A percentile compares a stretch with the other conserved stretches of the same genome.
Evolutionary conservation across 331 rosid species (phyloP).

Genomic region (Malus hybrid): DNA sequence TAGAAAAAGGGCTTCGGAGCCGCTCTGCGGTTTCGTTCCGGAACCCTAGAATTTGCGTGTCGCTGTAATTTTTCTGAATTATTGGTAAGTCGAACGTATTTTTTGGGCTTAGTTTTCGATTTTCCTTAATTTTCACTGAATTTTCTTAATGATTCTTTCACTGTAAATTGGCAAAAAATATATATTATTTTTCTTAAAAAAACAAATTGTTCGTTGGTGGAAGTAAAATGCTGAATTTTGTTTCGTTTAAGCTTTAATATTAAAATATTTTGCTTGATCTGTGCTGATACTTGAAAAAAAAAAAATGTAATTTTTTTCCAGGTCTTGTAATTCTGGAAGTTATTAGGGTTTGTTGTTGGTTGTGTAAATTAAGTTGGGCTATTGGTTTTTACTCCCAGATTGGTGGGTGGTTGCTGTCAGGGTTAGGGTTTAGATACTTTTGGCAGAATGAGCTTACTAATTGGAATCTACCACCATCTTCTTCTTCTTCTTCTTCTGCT

Average conservation of each 20-base stretch:
- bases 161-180: slow-evolving; percentile 1
- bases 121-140: slow-evolving; percentile 17
- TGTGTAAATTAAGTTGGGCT: not conserved
- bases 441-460: not conserved
- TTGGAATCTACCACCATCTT: not conserved
- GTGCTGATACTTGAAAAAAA: not conserved
- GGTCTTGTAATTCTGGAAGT: not conserved
- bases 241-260: not conserved
- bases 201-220: slow-evolving; percentile 8
- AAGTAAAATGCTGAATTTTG: slow-evolving; percentile 7
- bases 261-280: not conserved
- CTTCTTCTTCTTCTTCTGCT: not conserved
- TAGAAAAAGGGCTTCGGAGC: slow-evolving; percentile 22
- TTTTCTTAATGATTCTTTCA: slow-evolving; percentile 3
- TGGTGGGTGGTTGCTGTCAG: not conserved
- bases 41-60: slow-evolving; percentile 32
- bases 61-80: slow-evolving; percentile 27
- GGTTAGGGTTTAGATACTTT: not conserved
- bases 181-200: not conserved
- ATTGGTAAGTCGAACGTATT: slow-evolving; percentile 30
- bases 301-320: not conserved
- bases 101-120: slow-evolving; percentile 7
- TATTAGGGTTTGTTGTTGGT: slow-evolving; percentile 7
- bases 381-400: not conserved
- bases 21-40: slow-evolving; percentile 18